Conservation (phyloP, 176 grass and related monocot genomes). For the Cocos nucifera region DNA sequence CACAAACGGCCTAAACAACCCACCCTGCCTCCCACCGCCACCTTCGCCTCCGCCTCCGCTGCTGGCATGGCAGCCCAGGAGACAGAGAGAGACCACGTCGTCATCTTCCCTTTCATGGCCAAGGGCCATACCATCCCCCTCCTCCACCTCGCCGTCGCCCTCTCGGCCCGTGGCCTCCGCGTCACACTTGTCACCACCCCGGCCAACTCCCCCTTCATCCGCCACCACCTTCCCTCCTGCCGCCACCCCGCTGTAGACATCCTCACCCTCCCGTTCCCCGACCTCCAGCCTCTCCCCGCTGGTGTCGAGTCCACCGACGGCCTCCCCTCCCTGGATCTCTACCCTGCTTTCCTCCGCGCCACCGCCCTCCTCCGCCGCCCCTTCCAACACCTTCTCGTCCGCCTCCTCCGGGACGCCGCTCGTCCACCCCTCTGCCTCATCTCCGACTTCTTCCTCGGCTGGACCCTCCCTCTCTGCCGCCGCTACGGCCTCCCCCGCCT, state of each 20-base stretch:
- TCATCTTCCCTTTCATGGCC: conserved; percentile 81
- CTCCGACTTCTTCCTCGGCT: conserved; percentile 72
- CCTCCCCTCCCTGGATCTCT: conserved; percentile 31
- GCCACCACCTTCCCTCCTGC: conserved; percentile 11
- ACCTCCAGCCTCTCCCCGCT: conserved; percentile 19
- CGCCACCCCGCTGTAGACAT: conserved; percentile 15
- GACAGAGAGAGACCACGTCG: conserved; percentile 27
- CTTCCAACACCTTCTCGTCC: conserved; percentile 25
- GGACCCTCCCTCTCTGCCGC: conserved; percentile 10
- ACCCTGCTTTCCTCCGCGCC: conserved; percentile 41
- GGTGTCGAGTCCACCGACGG: conserved; percentile 47
- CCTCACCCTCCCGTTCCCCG: conserved; percentile 34
- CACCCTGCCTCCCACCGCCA: too few species aligned
- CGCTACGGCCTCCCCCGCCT: conserved; percentile 27
- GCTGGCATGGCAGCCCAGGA: background rate
- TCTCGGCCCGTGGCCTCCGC: conserved; percentile 26
- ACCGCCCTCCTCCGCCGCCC: conserved; percentile 39
- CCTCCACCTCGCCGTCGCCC: conserved; percentile 40
- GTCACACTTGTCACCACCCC: conserved; percentile 49
- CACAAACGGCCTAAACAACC: too few species aligned
- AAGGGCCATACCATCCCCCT: conserved; percentile 65
- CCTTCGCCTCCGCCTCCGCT: background rate
- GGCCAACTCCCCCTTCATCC: conserved; percentile 30
- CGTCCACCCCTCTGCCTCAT: conserved; percentile 13
- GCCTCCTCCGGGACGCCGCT: conserved; percentile 18